phyloP scores from a whole-genome alignment of 495 filamentous ascomycete genomes.

The Hyaloscypha bicolor region DNA sequence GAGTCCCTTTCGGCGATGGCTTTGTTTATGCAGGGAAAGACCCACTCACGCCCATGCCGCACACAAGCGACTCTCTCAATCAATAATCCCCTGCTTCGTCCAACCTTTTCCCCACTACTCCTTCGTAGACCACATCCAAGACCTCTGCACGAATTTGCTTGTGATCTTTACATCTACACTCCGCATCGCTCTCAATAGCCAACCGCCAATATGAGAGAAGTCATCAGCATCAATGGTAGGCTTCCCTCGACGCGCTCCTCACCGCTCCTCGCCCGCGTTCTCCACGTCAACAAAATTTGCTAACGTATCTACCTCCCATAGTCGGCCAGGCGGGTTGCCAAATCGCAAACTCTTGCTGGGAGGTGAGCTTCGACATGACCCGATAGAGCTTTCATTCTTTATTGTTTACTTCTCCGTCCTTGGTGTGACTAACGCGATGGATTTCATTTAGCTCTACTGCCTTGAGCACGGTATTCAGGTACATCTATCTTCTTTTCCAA shows the following conservation, averaged over 20 bases:
- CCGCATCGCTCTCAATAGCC: constrained; percentile 27
- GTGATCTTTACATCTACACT: constrained; percentile 23
- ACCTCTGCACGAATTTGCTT: constrained; percentile 33
- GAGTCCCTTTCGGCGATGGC: constrained; percentile 6
- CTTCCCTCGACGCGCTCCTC: constrained; percentile 36
- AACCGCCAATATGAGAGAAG: constrained; percentile 87
- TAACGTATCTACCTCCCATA: constrained; percentile 49
- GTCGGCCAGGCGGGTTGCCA: constrained; percentile 99
- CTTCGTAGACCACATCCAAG: constrained; percentile 34
- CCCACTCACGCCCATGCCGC: constrained; percentile 29
- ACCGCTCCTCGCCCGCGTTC: constrained; percentile 30
- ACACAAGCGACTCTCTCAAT: constrained; percentile 31
- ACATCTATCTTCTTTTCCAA: constrained; percentile 39
- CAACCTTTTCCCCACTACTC: constrained; percentile 31
- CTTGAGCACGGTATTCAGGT: constrained; percentile 99
- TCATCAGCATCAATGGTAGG: constrained; percentile 98
- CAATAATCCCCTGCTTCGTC: constrained; percentile 34
- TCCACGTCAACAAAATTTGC: constrained; percentile 27
- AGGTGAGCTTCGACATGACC: constrained; percentile 66
- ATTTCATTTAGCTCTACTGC: constrained; percentile 82
- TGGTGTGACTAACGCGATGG: constrained; percentile 31
- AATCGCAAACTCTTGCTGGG: constrained; percentile 99
- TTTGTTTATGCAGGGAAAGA: constrained; percentile 31
- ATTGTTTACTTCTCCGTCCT: constrained; percentile 12
- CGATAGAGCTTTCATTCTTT: background rate